A percentile compares a stretch with the other conserved stretches of the same genome.
phyloP scores from a whole-genome alignment of 2,329 filamentous ascomycete genomes.

The Calonectria hawksworthii region DNA sequence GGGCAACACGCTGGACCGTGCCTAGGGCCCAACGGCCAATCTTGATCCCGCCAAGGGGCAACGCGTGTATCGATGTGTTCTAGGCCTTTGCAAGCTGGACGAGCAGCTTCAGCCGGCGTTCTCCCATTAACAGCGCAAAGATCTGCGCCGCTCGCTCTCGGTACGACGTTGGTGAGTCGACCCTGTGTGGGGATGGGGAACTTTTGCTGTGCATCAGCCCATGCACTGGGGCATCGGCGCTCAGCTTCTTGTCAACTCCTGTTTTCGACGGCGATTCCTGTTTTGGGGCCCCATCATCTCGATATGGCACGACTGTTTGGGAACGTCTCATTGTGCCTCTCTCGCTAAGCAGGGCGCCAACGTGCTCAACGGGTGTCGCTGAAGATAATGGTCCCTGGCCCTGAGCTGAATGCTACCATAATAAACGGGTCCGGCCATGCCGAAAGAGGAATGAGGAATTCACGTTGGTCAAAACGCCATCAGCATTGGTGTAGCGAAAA shows the following conservation, averaged over 20 bases:
- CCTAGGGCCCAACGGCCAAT: background rate
- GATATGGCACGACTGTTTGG: background rate
- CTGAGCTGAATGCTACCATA: background rate
- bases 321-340: background rate
- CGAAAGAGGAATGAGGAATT: constrained; percentile 39
- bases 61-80: constrained; percentile 13
- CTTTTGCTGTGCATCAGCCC: constrained; percentile 2
- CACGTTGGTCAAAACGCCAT: constrained; percentile 31
- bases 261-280: background rate
- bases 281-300: background rate
- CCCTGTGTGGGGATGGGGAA: background rate
- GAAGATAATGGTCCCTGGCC: constrained; percentile 8
- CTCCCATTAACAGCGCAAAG: background rate
- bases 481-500: constrained; percentile 30
- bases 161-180: constrained; percentile 3
- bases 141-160: background rate
- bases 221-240: background rate
- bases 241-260: background rate
- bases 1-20: background rate
- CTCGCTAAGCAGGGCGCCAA: constrained; percentile 6
- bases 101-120: constrained; percentile 4
- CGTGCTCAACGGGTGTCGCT: background rate
- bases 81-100: background rate
- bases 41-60: constrained; percentile 6
- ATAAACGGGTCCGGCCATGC: constrained; percentile 34